phyloP scores from a whole-genome alignment of 441 rosid species.

The Gossypium schwendimanii region DNA sequence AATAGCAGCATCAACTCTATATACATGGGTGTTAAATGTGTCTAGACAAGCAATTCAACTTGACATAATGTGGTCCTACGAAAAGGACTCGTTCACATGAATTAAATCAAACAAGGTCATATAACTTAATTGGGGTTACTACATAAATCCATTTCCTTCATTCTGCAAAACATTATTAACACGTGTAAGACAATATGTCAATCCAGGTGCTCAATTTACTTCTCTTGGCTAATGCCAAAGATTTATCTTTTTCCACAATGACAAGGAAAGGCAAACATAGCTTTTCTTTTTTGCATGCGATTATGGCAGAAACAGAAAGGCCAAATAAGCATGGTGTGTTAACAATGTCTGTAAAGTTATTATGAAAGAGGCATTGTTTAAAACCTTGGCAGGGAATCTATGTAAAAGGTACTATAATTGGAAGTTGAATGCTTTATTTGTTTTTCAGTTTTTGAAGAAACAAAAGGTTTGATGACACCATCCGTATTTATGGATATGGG shows the following conservation, averaged over 20 bases:
- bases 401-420: neutral
- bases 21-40: neutral
- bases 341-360: neutral
- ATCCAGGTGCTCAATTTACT: neutral
- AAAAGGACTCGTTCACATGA: neutral
- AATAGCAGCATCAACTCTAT: conserved; percentile 3
- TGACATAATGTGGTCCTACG: neutral
- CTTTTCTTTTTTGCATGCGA: neutral
- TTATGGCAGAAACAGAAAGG: neutral
- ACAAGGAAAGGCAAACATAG: neutral
- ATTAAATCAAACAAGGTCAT: neutral
- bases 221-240: neutral
- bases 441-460: neutral
- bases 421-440: neutral
- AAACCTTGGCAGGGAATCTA: neutral
- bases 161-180: neutral
- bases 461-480: neutral
- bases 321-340: neutral
- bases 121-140: neutral
- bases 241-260: neutral
- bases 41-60: neutral
- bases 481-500: neutral
- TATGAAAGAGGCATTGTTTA: neutral
- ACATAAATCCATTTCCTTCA: neutral
- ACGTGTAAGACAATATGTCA: neutral